Percentiles rank a stretch among this genome's conserved stretches.
phyloP scores from a whole-genome alignment of 257 asterid genomes.

The Forsythia suspensa region DNA sequence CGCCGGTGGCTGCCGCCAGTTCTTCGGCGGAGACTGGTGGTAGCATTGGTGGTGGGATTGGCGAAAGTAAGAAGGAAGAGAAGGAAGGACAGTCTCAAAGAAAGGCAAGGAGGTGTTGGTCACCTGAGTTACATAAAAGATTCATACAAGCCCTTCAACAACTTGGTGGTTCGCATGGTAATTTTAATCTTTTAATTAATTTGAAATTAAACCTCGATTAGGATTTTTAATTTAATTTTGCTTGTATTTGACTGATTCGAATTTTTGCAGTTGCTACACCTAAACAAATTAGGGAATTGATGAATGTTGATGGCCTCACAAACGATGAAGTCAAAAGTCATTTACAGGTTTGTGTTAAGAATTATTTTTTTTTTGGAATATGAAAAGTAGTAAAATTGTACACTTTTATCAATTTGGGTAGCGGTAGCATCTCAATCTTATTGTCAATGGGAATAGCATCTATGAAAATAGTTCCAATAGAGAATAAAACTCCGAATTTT shows the following conservation, averaged over 20 bases:
- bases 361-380: neutral
- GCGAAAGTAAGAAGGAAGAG: slow-evolving; percentile 36
- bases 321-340: slow-evolving; percentile 77
- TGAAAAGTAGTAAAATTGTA: neutral
- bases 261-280: slow-evolving; percentile 59
- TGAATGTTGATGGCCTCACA: slow-evolving; percentile 77
- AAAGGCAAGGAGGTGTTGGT: slow-evolving; percentile 69
- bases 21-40: slow-evolving; percentile 45
- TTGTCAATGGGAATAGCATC: slow-evolving; percentile 13
- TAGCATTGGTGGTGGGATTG: slow-evolving; percentile 14
- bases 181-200: neutral
- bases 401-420: slow-evolving; percentile 10
- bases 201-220: neutral
- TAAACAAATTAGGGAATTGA: slow-evolving; percentile 65
- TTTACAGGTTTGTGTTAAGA: slow-evolving; percentile 51
- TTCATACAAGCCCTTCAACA: slow-evolving; percentile 67
- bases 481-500: neutral
- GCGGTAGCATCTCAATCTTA: neutral
- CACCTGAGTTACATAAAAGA: slow-evolving; percentile 58
- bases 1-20: slow-evolving; percentile 34
- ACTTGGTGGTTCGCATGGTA: slow-evolving; percentile 72
- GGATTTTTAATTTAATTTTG: neutral
- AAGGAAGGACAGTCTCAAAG: slow-evolving; percentile 45
- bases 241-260: neutral
- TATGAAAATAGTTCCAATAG: neutral